These are phyloP conservation scores for Epipyxis sp. DNA, from an alignment of 108 stramenopile species.

Conservation along the genomic window DNA sequence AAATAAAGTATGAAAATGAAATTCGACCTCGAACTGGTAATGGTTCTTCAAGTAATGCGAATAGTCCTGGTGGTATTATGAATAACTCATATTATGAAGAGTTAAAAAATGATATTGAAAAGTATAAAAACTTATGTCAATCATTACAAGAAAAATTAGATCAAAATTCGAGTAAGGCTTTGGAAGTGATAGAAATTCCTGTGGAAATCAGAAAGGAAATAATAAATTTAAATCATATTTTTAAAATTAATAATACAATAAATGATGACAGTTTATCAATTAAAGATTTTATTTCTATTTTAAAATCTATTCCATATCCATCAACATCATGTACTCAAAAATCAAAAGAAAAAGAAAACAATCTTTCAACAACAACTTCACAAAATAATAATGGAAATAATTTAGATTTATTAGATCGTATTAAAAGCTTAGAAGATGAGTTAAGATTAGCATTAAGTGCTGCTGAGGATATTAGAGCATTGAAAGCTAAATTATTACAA, in stretches of 20 bases:
- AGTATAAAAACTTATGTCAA: not conserved
- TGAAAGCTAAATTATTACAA: constrained; percentile 25
- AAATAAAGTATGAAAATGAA: not conserved
- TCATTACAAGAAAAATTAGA: not conserved
- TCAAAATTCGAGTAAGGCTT: not conserved
- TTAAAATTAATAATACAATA: not conserved
- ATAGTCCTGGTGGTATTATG: too few relatives aligned
- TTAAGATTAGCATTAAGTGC: not conserved
- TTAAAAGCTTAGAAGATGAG: constrained; percentile 12
- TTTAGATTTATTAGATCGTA: not conserved
- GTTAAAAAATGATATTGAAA: not conserved
- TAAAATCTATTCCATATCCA: not conserved
- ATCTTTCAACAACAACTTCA: not conserved
- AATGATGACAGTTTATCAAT: not conserved
- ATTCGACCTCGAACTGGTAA: not conserved
- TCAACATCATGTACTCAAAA: not conserved
- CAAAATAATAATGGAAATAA: not conserved
- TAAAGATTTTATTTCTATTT: not conserved
- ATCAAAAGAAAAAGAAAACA: not conserved
- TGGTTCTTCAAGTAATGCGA: too few relatives aligned
- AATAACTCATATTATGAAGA: not conserved
- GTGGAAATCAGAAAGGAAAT: not conserved
- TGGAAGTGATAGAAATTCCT: not conserved
- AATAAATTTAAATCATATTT: not conserved
- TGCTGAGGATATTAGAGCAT: not conserved